These are phyloP conservation scores for Candida pini DNA, from an alignment of 805 yeast genomes.

Conservation along the genomic window DNA sequence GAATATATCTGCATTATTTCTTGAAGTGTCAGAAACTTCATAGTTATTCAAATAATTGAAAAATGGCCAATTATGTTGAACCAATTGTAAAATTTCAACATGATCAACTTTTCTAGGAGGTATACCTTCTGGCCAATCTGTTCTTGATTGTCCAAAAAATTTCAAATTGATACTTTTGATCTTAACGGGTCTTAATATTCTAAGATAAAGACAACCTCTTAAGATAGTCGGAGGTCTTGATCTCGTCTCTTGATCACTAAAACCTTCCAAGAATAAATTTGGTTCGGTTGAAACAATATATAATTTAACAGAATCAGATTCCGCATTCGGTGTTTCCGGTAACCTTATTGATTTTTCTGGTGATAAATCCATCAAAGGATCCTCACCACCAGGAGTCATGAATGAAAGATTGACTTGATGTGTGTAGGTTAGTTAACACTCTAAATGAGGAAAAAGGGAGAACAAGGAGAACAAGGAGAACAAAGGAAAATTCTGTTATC, in stretches of 20 bases:
- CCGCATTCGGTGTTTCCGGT: conserved; percentile 53
- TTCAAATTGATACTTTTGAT: conserved; percentile 57
- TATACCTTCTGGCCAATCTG: conserved; percentile 98
- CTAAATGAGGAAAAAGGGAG: too few species aligned
- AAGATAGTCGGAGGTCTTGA: conserved; percentile 72
- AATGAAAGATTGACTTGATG: too few species aligned
- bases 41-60: conserved; percentile 38
- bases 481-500: too few species aligned
- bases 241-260: conserved; percentile 55
- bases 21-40: conserved; percentile 21
- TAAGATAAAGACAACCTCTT: conserved; percentile 70
- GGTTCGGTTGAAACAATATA: conserved; percentile 77
- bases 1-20: conserved; percentile 45
- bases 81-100: conserved; percentile 57
- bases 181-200: conserved; percentile 67
- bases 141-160: conserved; percentile 64
- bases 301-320: conserved; percentile 61
- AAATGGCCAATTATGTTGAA: conserved; percentile 90
- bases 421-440: too few species aligned
- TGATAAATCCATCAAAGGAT: conserved; percentile 16
- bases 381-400: too few species aligned
- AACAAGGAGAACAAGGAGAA: too few species aligned
- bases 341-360: conserved; percentile 39
- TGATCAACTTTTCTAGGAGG: conserved; percentile 78
- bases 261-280: conserved; percentile 76